Evolutionary conservation across 2,329 filamentous ascomycete genomes (phyloP), one percentile per base, ranked within the genome.

Genomic region (Talaromyces sp.): DNA sequence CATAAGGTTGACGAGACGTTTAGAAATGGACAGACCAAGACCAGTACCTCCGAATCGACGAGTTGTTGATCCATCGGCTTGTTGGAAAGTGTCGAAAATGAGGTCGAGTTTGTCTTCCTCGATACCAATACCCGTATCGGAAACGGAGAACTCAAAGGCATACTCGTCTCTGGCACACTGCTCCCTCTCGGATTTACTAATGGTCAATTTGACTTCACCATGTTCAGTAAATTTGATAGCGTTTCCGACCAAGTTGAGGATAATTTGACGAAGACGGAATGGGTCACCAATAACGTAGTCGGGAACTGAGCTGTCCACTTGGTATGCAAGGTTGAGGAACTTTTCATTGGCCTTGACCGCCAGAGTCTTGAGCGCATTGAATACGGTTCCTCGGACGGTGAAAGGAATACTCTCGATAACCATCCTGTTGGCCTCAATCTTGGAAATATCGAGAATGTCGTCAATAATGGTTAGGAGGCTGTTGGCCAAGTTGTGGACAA

Each of bases 71-170:
- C 93, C 93, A 75, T 97, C 93, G 27, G 93, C 93, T 80, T 97
- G 93, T 78, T 97, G 93, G 86, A 97, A 97, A 0, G 93, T 97
- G 79, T 97, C 93, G 78, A 97, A 97, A 74, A 97, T 97, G 68
- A 97, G 84, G 72, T 96, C 92, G 58, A 97, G 86, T 81, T 97
- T 97, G 80, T 97, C 92, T 68, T 89, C 86, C 70, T 93, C 91
- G 72, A 97, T 97, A 70, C 93, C 93, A 72, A 97, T 97, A 69
- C 94, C 93, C 51, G 93, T 97, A 76, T 97, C 93, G 25, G 91
- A 90, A 22, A 97, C 93, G 64, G 93, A 89, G 78, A 97, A 97
- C 79, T 97, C 92, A 76, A 97, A 93, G 38, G 92, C 90, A 70
- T 95, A 96, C 76, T 97, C 91, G 70, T 90, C 89, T 8, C 83